These are phyloP conservation scores for Vitis cinerea DNA, from an alignment of 164 flowering plant species.

Conservation along the genomic window DNA sequence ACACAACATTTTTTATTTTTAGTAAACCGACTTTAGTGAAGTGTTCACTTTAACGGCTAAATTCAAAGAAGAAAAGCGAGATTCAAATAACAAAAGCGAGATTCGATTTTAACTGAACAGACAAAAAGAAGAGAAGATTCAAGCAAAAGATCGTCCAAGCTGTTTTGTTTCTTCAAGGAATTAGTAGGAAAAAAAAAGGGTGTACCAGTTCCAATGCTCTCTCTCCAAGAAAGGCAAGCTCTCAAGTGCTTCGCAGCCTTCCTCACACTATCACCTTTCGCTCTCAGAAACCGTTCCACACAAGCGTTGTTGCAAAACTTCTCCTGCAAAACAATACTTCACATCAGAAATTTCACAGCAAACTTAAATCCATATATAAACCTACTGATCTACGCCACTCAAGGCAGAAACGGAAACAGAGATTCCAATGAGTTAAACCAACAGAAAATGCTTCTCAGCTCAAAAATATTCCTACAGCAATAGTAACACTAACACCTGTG, in stretches of 20 bases:
- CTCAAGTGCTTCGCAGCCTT: conserved; percentile 85
- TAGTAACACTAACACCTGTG: too few relatives aligned
- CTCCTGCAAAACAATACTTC: conserved; percentile 57
- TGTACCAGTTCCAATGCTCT: conserved; percentile 75
- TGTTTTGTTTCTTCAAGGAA: not conserved
- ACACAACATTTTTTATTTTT: conserved; percentile 4
- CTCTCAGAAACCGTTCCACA: conserved; percentile 75
- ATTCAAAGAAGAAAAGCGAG: conserved; percentile 34
- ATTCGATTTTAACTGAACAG: not conserved
- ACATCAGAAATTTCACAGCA: not conserved
- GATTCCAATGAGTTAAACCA: not conserved
- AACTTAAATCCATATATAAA: not conserved
- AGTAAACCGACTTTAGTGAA: conserved; percentile 14
- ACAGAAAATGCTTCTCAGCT: not conserved
- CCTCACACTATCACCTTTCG: conserved; percentile 87
- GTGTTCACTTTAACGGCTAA: conserved; percentile 22
- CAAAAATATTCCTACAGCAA: too few relatives aligned
- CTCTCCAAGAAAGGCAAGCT: conserved; percentile 92
- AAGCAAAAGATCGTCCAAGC: conserved; percentile 1
- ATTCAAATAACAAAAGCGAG: conserved; percentile 13
- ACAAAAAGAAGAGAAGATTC: conserved; percentile 18
- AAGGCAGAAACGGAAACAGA: too few relatives aligned
- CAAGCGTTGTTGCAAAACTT: conserved; percentile 83
- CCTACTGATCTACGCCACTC: too few relatives aligned
- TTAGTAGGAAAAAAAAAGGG: not conserved